Evolutionary conservation across 768 basidiomycete genomes (phyloP).

Genomic region (Candolleomyces aberdarensis): DNA sequence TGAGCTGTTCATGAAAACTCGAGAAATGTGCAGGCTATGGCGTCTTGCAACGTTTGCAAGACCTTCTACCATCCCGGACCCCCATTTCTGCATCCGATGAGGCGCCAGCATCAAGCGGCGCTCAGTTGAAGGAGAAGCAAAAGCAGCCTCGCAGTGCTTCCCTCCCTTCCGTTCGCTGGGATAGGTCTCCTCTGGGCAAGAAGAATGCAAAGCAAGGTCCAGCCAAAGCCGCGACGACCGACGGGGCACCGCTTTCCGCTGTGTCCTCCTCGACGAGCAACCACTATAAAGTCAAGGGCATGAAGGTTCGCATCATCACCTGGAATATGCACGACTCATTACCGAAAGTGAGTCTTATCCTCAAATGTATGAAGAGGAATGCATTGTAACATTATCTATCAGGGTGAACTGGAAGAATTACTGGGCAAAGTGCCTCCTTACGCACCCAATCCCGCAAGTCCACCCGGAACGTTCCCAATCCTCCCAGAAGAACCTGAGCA

Average conservation of each 20-base stretch:
- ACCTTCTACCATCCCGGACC: background rate
- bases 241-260: background rate
- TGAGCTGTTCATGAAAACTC: background rate
- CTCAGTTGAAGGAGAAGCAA: background rate
- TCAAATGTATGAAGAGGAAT: background rate
- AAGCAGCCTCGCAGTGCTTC: background rate
- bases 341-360: constrained; percentile 52
- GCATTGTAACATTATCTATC: constrained; percentile 6
- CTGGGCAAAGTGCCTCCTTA: constrained; percentile 58
- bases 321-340: constrained; percentile 89
- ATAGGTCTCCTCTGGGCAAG: background rate
- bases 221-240: background rate
- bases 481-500: constrained; percentile 52
- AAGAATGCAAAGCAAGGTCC: background rate
- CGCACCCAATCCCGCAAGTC: constrained; percentile 20
- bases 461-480: constrained; percentile 37
- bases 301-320: constrained; percentile 69
- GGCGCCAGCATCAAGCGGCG: background rate
- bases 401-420: constrained; percentile 75
- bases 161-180: background rate
- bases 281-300: constrained; percentile 9
- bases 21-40: background rate
- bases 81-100: background rate
- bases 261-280: background rate
- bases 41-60: background rate